Conservation (phyloP, 345 rosid species). For the Pugionium cornutum region DNA sequence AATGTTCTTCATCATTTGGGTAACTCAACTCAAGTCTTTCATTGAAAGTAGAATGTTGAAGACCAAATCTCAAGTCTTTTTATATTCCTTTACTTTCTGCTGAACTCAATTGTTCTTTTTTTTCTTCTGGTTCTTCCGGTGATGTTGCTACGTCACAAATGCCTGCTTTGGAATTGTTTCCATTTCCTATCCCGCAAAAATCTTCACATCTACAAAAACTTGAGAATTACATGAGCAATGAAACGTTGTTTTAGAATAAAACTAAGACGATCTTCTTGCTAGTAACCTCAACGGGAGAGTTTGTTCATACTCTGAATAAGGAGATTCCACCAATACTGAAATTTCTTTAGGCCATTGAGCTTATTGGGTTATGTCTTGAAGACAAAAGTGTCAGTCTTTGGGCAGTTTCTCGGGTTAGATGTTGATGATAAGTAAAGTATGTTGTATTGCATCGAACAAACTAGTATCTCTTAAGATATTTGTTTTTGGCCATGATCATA, state of each 20-base stretch:
- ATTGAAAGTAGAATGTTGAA: slow-evolving; percentile 13
- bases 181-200: no score
- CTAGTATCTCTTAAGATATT: background rate
- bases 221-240: no score
- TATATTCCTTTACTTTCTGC: background rate
- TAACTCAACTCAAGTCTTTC: slow-evolving; percentile 39
- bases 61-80: background rate
- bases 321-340: background rate
- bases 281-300: background rate
- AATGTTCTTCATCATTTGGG: slow-evolving; percentile 68
- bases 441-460: slow-evolving; percentile 50
- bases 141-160: no score
- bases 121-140: no score
- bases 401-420: slow-evolving; percentile 75
- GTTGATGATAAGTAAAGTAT: slow-evolving; percentile 67
- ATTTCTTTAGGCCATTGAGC: slow-evolving; percentile 49
- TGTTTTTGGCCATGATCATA: background rate
- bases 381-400: slow-evolving; percentile 38
- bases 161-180: no score
- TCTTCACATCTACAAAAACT: no score
- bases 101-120: no score
- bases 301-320: no score
- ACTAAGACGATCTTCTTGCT: background rate
- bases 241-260: background rate
- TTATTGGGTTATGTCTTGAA: slow-evolving; percentile 53